These are phyloP conservation scores for Aureobasidium leucospermi DNA, from an alignment of 2,329 filamentous ascomycete genomes.

Conservation along the genomic window DNA sequence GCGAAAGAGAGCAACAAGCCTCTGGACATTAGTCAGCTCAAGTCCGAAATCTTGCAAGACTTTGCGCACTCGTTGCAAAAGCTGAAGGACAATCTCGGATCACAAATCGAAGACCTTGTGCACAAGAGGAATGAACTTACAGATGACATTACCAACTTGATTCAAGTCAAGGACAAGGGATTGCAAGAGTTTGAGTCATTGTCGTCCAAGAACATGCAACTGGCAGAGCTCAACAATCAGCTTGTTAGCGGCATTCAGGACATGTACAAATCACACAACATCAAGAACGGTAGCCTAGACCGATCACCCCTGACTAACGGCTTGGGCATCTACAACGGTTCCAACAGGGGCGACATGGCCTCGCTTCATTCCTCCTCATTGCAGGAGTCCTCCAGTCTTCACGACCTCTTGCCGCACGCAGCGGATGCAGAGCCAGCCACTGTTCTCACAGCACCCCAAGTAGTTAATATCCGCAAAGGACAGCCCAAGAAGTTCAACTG, in stretches of 20 bases:
- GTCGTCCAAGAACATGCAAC: conserved; percentile 86
- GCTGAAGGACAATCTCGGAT: conserved; percentile 71
- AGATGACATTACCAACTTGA: conserved; percentile 76
- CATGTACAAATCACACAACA: conserved; percentile 69
- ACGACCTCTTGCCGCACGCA: conserved; percentile 29
- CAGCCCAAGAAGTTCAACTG: conserved; percentile 97
- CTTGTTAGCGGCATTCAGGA: conserved; percentile 91
- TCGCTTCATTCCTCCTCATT: conserved; percentile 10
- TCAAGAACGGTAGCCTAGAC: conserved; percentile 23
- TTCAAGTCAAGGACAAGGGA: conserved; percentile 82
- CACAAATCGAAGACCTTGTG: conserved; percentile 79
- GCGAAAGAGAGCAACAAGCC: conserved; percentile 77
- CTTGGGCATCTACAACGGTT: conserved; percentile 54
- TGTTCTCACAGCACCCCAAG: conserved; percentile 69
- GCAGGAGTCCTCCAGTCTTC: conserved; percentile 13
- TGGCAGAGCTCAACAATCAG: conserved; percentile 92
- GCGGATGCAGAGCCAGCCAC: conserved; percentile 59
- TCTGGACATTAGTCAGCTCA: conserved; percentile 67
- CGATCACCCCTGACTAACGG: conserved; percentile 42
- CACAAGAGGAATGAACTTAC: conserved; percentile 76
- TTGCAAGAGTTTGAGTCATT: conserved; percentile 94
- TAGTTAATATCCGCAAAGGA: conserved; percentile 90
- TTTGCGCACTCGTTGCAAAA: conserved; percentile 55
- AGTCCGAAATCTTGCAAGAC: conserved; percentile 54
- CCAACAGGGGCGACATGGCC: conserved; percentile 35